Base-by-base conservation (phyloP, 345 rosid genomes). In the Aquilaria yunnanensis region DNA sequence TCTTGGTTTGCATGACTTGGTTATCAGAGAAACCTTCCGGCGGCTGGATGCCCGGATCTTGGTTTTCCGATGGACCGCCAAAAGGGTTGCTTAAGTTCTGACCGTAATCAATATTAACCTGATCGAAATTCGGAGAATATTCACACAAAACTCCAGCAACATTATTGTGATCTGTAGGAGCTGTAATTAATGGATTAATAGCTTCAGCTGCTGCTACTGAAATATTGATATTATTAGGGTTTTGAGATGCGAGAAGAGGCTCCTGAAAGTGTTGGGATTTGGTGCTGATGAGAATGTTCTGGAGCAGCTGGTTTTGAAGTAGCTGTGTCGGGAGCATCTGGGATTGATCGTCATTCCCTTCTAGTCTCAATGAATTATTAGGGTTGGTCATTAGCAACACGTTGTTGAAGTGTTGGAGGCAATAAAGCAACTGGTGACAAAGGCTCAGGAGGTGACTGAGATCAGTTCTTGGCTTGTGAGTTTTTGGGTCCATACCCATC, bases 401-500 rank as follows among this genome's bases (percentile, higher is more conserved):
- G 53, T 65, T 73, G 30, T 67, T 62, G 49, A 65, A 56, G 32
- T 67, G 69, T 16, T 80, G 41, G 0, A 67, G 4, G 33, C 69
- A 68, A 31, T 51, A 16, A 6, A 84, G 75, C 68, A 82, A 50
- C 63, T 80, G 86, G 37, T 47, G 54, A 59, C 85, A 70, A 59
- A 80, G 80, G 54, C 65, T 81, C 12, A 80, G 29, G 59, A 79
- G 61, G 31, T 81, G 78, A 68, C 67, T 69, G 51, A 74, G 65
- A 57, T 85, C 79, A 66, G 76, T 71, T 81, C 87, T 80, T 47
- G 90, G 87, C 81, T 81, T 81, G 70, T 89, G 98, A 7, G 96
- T 92, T 30, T 47, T 72, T 12, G 96, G 98, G 51, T 92, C 96
- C 48, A 92, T 82, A 10, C 96, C 96, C 88, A 83, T 89, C 63